Conservation (phyloP, 352 stramenopile genomes). For the Globisporangium ultimum region DNA sequence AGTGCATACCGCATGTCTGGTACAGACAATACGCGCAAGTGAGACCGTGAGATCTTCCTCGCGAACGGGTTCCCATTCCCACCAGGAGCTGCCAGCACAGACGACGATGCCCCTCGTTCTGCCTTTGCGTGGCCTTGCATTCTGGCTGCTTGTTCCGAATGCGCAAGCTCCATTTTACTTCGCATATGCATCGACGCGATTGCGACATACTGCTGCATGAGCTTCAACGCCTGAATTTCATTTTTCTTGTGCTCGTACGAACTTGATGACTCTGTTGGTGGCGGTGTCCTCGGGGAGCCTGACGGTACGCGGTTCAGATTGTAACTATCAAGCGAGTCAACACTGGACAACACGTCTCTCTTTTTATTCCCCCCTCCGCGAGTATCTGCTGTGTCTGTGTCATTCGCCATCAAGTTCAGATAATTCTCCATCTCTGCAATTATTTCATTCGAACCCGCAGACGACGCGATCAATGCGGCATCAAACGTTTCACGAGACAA, state of each 20-base stretch:
- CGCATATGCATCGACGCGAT: constrained; percentile 89
- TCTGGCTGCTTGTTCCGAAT: constrained; percentile 71
- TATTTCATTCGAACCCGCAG: constrained; percentile 41
- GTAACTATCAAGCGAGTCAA: constrained; percentile 68
- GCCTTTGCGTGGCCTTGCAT: constrained; percentile 51
- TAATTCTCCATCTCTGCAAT: constrained; percentile 54
- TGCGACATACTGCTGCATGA: constrained; percentile 87
- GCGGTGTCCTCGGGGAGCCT: constrained; percentile 7
- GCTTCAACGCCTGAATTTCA: constrained; percentile 70
- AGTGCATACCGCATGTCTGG: constrained; percentile 65
- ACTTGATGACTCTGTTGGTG: constrained; percentile 3
- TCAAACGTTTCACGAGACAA: constrained; percentile 87
- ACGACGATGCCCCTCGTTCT: constrained; percentile 25
- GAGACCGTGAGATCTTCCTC: constrained; percentile 54
- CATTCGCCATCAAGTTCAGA: constrained; percentile 23
- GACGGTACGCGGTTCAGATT: constrained; percentile 18
- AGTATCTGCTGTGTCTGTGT: constrained; percentile 27
- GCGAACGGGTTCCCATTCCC: constrained; percentile 41
- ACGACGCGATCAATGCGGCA: constrained; percentile 65
- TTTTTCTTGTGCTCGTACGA: constrained; percentile 76
- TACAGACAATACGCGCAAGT: constrained; percentile 56
- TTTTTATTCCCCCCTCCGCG: constrained; percentile 16
- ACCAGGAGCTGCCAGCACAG: constrained; percentile 19
- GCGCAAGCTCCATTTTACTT: constrained; percentile 83
- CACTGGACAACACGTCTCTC: constrained; percentile 55